Base-by-base conservation (phyloP, 2,329 filamentous ascomycete genomes). In the Colletotrichum sp. region DNA sequence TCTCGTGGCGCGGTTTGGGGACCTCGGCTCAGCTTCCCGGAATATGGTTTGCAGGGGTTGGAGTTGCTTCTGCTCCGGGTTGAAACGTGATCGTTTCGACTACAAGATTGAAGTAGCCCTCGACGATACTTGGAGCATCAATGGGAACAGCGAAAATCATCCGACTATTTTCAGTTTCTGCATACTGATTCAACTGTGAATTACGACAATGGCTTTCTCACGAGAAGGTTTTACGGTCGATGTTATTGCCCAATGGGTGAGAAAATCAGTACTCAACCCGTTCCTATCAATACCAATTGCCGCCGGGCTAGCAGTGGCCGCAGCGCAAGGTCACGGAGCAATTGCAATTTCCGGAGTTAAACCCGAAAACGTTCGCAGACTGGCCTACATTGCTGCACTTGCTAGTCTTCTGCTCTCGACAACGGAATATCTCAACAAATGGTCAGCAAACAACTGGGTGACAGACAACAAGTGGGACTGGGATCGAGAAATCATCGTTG, bases 401-500 rank as follows among this genome's bases (percentile, higher is more conserved):
- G 67, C 73, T 7, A 76, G 79, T 16, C 9, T 77, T 15, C 68
- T 77, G n/a, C 64, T 79, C 10, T 78, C 79, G 8, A 58, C 79
- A 4, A 81, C 79, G 34, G 58, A 78, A 4, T 80, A 78, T 43
- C 76, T 81, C 34, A 79, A 80, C 55, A 76, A 73, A n/a, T 73
- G 77, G 52, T 66, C 76, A 6, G 72, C 79, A 30, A 82, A 82
- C 73, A 81, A 82, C 65, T 80, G 80, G 80, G 75, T 78, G 43
- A 69, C 73, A 1, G 73, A 75, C 32, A 36, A 67, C 6, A 75
- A 38, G 16, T 83, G 84, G 84, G 77, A 85, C 64, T 87, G 85
- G 84, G 77, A 80, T 7, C 80, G 80, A 5, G 86, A 88, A 70
- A 79, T 88, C 4, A 86, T 86, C 1, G 82, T 88, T 6, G 83